Evolutionary conservation across 2,329 filamentous ascomycete genomes (phyloP).

Genomic region (Aspergillus sergii): DNA sequence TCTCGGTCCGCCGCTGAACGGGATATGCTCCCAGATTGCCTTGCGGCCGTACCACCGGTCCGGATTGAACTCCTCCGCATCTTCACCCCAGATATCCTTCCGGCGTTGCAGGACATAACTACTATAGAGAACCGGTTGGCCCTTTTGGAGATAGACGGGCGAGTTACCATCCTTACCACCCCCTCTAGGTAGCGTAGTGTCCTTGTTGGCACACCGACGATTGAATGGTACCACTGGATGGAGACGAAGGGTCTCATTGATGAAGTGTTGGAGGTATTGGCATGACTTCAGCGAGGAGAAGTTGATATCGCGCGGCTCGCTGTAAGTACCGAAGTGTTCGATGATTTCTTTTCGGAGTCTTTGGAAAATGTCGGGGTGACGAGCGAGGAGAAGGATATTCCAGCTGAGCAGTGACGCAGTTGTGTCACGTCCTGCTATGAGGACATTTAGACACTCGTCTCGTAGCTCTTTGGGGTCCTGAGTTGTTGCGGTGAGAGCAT

Average conservation of each 20-base stretch:
- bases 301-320: slow-evolving; percentile 42
- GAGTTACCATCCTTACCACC: slow-evolving; percentile 62
- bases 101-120: slow-evolving; percentile 74
- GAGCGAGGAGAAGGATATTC: slow-evolving; percentile 19
- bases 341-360: slow-evolving; percentile 14
- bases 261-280: slow-evolving; percentile 36
- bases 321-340: slow-evolving; percentile 14
- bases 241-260: slow-evolving; percentile 45
- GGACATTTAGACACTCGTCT: slow-evolving; percentile 51
- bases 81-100: slow-evolving; percentile 49
- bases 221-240: slow-evolving; percentile 51
- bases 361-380: slow-evolving; percentile 10
- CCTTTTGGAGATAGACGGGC: slow-evolving; percentile 67
- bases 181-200: slow-evolving; percentile 50
- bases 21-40: slow-evolving; percentile 68
- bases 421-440: slow-evolving; percentile 57
- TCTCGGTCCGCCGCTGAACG: slow-evolving; percentile 72
- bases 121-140: slow-evolving; percentile 66
- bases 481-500: slow-evolving; percentile 51
- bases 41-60: slow-evolving; percentile 71
- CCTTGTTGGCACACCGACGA: slow-evolving; percentile 37
- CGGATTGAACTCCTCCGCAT: slow-evolving; percentile 60
- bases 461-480: slow-evolving; percentile 49
- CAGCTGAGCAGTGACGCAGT: slow-evolving; percentile 50
- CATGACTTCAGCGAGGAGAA: slow-evolving; percentile 46